A percentile compares a stretch with the other conserved stretches of the same genome.
phyloP scores from a whole-genome alignment of 2,329 filamentous ascomycete genomes.

The Ophiostoma populinum region DNA sequence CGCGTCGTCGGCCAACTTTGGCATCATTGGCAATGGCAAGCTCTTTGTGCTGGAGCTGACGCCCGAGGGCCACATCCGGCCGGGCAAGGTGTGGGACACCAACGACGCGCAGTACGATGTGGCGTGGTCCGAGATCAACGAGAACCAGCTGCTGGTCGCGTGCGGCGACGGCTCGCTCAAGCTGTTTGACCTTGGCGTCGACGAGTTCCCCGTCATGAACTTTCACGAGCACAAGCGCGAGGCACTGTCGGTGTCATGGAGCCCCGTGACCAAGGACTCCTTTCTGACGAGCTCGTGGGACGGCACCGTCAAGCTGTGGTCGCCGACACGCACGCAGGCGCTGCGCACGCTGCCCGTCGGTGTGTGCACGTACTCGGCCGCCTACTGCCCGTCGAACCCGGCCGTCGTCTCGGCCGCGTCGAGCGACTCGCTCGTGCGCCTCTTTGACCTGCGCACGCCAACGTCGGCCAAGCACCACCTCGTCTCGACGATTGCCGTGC shows the following conservation, averaged over 20 bases:
- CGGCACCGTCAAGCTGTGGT: slow-evolving; percentile 93
- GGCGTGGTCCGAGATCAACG: slow-evolving; percentile 89
- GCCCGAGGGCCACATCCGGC: slow-evolving; percentile 55
- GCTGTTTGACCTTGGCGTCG: slow-evolving; percentile 70
- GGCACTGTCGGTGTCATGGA: slow-evolving; percentile 87
- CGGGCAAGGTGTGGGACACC: slow-evolving; percentile 80
- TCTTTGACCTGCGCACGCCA: slow-evolving; percentile 85
- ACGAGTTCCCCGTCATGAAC: slow-evolving; percentile 74
- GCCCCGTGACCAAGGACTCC: slow-evolving; percentile 72
- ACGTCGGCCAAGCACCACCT: slow-evolving; percentile 78
- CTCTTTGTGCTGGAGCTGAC: slow-evolving; percentile 74
- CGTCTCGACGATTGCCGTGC: slow-evolving; percentile 65
- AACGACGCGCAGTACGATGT: slow-evolving; percentile 94
- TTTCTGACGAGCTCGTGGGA: slow-evolving; percentile 94
- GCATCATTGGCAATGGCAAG: slow-evolving; percentile 87
- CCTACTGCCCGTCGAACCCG: slow-evolving; percentile 78
- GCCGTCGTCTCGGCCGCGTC: slow-evolving; percentile 74
- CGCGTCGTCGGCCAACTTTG: slow-evolving; percentile 83
- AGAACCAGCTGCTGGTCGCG: slow-evolving; percentile 79
- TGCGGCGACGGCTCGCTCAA: slow-evolving; percentile 91
- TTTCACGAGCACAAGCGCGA: slow-evolving; percentile 91
- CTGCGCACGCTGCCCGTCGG: slow-evolving; percentile 79
- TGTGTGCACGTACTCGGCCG: slow-evolving; percentile 83
- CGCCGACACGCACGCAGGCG: slow-evolving; percentile 56
- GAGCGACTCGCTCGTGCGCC: slow-evolving; percentile 71